phyloP scores from a whole-genome alignment of 1,284 basidiomycete species.

The Malassezia nana region DNA sequence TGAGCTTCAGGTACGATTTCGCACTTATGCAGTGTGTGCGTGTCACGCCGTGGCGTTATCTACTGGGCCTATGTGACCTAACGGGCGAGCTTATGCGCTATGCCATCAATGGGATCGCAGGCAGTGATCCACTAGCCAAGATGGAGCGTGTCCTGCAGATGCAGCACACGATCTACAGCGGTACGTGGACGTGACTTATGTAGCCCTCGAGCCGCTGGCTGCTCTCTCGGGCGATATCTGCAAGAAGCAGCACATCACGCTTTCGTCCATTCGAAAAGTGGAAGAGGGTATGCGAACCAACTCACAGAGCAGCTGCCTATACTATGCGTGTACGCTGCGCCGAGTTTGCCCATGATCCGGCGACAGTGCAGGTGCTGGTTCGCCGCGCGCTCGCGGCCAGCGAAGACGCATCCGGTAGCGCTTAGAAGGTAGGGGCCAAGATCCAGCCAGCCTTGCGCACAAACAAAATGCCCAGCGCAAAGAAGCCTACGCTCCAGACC shows the following conservation, averaged over 20 bases:
- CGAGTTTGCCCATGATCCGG: conserved; percentile 12
- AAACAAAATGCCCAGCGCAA: conserved; percentile 32
- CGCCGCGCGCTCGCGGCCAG: conserved; percentile 9
- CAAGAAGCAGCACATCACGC: conserved; percentile 79
- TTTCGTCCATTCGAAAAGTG: conserved; percentile 78
- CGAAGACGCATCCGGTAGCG: background rate
- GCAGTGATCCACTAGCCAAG: conserved; percentile 19
- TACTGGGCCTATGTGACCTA: conserved; percentile 82
- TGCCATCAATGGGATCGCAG: conserved; percentile 54
- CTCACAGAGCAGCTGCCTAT: conserved; percentile 5
- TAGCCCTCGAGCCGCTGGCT: conserved; percentile 66
- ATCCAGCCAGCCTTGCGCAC: conserved; percentile 33
- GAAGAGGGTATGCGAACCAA: conserved; percentile 63
- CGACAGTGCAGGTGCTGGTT: conserved; percentile 12
- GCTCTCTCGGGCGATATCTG: conserved; percentile 62
- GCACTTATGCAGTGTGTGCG: conserved; percentile 5
- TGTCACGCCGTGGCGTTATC: conserved; percentile 64
- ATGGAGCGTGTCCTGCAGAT: conserved; percentile 26
- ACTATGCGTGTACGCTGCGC: conserved; percentile 13
- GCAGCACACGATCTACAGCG: conserved; percentile 25
- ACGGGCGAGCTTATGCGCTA: conserved; percentile 96
- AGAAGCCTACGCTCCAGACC: conserved; percentile 34
- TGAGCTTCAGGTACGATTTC: no score
- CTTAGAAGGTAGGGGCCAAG: conserved; percentile 34
- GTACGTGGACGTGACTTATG: conserved; percentile 4